These are phyloP conservation scores for Apodospora peruviana DNA, from an alignment of 495 filamentous ascomycete genomes.

Conservation along the genomic window DNA sequence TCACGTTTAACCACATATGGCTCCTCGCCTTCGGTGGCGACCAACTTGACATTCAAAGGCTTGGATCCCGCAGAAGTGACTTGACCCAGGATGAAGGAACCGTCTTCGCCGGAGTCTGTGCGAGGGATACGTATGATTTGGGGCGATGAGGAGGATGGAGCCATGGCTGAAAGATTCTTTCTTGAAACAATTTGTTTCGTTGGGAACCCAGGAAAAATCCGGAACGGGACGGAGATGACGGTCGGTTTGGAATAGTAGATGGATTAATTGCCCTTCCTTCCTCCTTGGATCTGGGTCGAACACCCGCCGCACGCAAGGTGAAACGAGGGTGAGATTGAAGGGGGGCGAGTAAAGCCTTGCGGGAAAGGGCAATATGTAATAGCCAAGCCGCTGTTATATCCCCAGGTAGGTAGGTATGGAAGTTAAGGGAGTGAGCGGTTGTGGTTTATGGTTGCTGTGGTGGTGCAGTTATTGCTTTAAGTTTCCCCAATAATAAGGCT, in stretches of 20 bases:
- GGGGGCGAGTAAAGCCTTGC: background rate
- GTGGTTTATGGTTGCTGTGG: background rate
- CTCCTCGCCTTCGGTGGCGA: conserved; percentile 61
- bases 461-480: background rate
- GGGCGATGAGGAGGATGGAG: conserved; percentile 1
- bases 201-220: background rate
- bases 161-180: background rate
- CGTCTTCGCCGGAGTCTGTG: conserved; percentile 48
- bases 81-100: conserved; percentile 53
- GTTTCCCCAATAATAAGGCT: background rate
- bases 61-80: conserved; percentile 41
- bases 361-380: background rate
- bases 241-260: background rate
- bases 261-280: too few relatives aligned
- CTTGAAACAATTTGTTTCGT: background rate
- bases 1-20: conserved; percentile 55
- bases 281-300: too few relatives aligned
- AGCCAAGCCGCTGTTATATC: background rate
- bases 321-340: background rate
- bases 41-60: conserved; percentile 55
- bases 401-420: background rate
- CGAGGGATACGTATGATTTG: conserved; percentile 52
- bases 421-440: background rate
- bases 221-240: background rate
- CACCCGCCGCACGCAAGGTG: too few relatives aligned